Percentiles rank a stretch among this genome's conserved stretches.
Conservation (phyloP, 1,284 basidiomycete genomes). For the Ganoderma boninense region DNA sequence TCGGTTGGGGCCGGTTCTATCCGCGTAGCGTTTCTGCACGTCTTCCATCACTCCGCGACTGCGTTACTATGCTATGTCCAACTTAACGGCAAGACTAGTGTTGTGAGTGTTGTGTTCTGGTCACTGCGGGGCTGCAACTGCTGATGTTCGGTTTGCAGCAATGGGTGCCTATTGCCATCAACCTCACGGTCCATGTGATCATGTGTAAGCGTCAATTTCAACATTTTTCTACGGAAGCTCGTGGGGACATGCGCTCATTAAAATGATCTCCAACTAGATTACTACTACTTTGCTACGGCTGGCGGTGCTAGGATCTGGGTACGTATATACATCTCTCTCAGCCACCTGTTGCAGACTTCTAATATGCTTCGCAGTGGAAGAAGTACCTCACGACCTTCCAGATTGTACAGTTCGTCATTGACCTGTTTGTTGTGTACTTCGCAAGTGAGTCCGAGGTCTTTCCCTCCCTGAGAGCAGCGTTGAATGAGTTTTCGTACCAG, state of each 20-base stretch:
- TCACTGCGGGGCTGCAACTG: background rate
- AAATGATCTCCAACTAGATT: slow-evolving; percentile 63
- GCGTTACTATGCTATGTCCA: slow-evolving; percentile 95
- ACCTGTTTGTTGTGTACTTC: slow-evolving; percentile 91
- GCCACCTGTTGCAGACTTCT: slow-evolving; percentile 2
- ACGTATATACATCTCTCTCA: slow-evolving; percentile 33
- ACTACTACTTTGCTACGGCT: slow-evolving; percentile 97
- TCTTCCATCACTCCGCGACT: slow-evolving; percentile 99
- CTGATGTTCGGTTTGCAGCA: slow-evolving; percentile 62
- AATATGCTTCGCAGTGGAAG: slow-evolving; percentile 79
- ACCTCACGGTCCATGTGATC: slow-evolving; percentile 94
- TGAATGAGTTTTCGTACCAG: slow-evolving; percentile 49
- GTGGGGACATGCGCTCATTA: background rate
- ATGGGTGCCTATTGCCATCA: slow-evolving; percentile 95
- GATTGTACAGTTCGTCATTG: slow-evolving; percentile 94
- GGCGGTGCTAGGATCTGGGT: slow-evolving; percentile 97
- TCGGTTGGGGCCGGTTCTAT: slow-evolving; percentile 1
- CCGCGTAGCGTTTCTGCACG: slow-evolving; percentile 89
- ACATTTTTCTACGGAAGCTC: background rate
- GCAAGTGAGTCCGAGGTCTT: slow-evolving; percentile 73
- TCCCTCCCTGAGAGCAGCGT: slow-evolving; percentile 4
- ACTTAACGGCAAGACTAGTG: slow-evolving; percentile 91
- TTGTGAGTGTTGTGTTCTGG: slow-evolving; percentile 60
- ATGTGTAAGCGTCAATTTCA: slow-evolving; percentile 80
- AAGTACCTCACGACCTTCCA: slow-evolving; percentile 96